A percentile compares a stretch with the other conserved stretches of the same genome.
Conservation (phyloP, 345 rosid species). For the Hibiscus syriacus region DNA sequence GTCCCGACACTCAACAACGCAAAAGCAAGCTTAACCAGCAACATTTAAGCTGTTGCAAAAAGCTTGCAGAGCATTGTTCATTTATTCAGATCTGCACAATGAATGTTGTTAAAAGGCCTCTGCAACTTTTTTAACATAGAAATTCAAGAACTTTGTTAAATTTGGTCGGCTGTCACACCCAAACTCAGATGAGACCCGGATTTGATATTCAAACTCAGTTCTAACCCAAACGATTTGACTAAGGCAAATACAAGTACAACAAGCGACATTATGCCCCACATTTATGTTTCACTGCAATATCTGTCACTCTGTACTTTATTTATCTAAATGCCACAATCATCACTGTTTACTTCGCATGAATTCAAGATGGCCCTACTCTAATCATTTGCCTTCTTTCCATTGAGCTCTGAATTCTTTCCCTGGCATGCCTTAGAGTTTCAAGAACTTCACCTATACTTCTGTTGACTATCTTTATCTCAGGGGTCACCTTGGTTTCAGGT, state of each 20-base stretch:
- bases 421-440: conserved; percentile 36
- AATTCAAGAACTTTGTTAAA: neutral
- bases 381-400: conserved; percentile 33
- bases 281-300: neutral
- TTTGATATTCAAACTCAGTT: neutral
- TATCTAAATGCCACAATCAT: neutral
- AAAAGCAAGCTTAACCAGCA: neutral
- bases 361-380: conserved; percentile 27
- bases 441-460: conserved; percentile 38
- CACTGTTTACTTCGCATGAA: conserved; percentile 7
- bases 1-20: neutral
- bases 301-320: neutral
- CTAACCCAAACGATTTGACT: neutral
- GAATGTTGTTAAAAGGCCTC: too few relatives aligned
- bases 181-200: neutral
- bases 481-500: conserved; percentile 11
- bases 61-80: too few relatives aligned
- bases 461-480: conserved; percentile 22
- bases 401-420: conserved; percentile 29
- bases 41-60: neutral
- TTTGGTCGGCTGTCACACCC: too few relatives aligned
- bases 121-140: too few relatives aligned
- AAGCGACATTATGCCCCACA: neutral
- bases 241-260: neutral
- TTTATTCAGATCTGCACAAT: too few relatives aligned